Base-by-base conservation (phyloP, 345 rosid species). In the Erodium maritimum region DNA sequence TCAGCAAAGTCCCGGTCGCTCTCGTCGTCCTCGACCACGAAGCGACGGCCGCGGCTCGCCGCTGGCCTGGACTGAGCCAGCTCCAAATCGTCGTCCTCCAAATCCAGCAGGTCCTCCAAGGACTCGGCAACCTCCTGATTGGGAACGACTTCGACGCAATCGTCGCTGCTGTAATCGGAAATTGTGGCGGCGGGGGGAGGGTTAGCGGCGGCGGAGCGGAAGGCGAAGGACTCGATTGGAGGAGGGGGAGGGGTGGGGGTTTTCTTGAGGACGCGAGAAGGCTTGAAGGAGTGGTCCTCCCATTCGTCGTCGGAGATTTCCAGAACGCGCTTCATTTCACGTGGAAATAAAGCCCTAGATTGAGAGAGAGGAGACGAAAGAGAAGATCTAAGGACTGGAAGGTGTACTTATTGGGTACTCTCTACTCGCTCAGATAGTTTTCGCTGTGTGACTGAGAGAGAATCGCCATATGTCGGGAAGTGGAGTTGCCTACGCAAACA, bases 261-360 rank as follows among this genome's bases (percentile, higher is more conserved):
- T 19, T 68, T 71, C 68, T 76, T 73, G 62, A 89, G 81, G 37
- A 87, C 82, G 11, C 90, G 91, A 16, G 96, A 93, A 22, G 97
- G 77, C 68, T 83, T 78, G 76, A 87, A 93, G 29, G 86, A 76
- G 74, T 79, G 80, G 19, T 71, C 65, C 21, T 74, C 80, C 99
- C 99, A 93, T 69, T 93, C 96, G 37, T 87, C 96, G 60, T 89
- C 99, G 14, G 99, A 79, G 78, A 93, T 87, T 73, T 93, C 97
- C 37, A 29, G 37, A 29, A 29, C 37, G 5, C 37, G 37, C 37
- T 29, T 29, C 37, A 29, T 29, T 29, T 29, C 37, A 29, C 9
- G 37, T 5, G 37, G 37, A 29, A 29, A 29, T 5, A 29, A 29
- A 29, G 37, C 37, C 37, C 37, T 29, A 29, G 37, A 5, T 74